Conservation (phyloP, 257 asterid genomes). For the Forsythia viridissima region DNA sequence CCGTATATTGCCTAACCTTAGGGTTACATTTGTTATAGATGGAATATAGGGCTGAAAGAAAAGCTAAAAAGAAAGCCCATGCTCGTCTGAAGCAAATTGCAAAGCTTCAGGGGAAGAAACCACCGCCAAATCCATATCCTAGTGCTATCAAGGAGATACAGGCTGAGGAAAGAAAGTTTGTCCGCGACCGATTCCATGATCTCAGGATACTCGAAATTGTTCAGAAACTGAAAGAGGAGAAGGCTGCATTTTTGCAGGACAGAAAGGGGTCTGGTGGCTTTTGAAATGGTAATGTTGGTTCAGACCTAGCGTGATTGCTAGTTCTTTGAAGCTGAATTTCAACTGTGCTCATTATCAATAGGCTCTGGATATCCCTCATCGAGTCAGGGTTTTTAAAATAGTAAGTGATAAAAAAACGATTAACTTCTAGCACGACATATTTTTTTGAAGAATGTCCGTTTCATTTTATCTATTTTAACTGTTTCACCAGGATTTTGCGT, state of each 20-base stretch:
- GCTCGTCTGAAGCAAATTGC: slow-evolving; percentile 69
- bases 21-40: slow-evolving; percentile 40
- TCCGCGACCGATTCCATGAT: slow-evolving; percentile 60
- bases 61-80: slow-evolving; percentile 61
- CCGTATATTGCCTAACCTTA: neutral
- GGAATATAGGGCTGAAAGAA: slow-evolving; percentile 69
- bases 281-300: too few relatives aligned
- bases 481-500: too few relatives aligned
- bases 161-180: slow-evolving; percentile 72
- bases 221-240: slow-evolving; percentile 51
- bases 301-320: too few relatives aligned
- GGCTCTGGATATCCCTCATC: too few relatives aligned
- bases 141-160: slow-evolving; percentile 79
- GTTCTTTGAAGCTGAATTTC: too few relatives aligned
- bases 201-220: slow-evolving; percentile 36
- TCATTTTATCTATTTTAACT: too few relatives aligned
- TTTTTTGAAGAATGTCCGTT: too few relatives aligned
- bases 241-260: slow-evolving; percentile 41
- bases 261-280: slow-evolving; percentile 34
- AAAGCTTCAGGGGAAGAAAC: slow-evolving; percentile 64
- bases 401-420: too few relatives aligned
- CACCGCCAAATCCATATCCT: slow-evolving; percentile 80
- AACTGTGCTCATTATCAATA: too few relatives aligned
- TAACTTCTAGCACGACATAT: too few relatives aligned
- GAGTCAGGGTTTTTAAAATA: too few relatives aligned